phyloP scores from a whole-genome alignment of 371 early-diverging fungal species.

The Apophysomyces ossiformis region DNA sequence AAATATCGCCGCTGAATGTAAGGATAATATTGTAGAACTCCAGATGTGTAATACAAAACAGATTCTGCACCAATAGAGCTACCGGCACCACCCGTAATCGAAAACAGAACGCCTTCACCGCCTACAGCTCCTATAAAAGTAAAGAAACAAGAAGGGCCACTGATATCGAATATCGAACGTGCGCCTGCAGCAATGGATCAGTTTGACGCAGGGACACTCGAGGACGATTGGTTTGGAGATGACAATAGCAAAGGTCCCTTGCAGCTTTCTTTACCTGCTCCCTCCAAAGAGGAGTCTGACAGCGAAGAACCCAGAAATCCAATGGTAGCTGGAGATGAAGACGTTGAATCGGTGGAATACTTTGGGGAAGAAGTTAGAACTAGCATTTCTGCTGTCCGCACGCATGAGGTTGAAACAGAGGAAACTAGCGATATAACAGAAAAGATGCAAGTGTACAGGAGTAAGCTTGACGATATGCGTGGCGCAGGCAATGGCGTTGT shows the following conservation, averaged over 20 bases:
- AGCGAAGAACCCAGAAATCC: slow-evolving; percentile 52
- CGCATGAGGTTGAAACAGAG: neutral
- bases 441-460: slow-evolving; percentile 23
- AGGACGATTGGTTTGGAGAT: slow-evolving; percentile 63
- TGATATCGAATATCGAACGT: slow-evolving; percentile 26
- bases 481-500: slow-evolving; percentile 2
- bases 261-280: neutral
- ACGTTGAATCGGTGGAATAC: slow-evolving; percentile 51
- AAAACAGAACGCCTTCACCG: slow-evolving; percentile 44
- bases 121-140: slow-evolving; percentile 48
- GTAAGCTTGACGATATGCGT: slow-evolving; percentile 18
- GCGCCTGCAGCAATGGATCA: slow-evolving; percentile 49
- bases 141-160: slow-evolving; percentile 30
- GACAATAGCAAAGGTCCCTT: slow-evolving; percentile 13
- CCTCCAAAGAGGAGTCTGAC: slow-evolving; percentile 33
- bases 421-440: slow-evolving; percentile 20
- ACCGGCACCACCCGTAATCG: slow-evolving; percentile 15
- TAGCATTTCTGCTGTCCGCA: neutral
- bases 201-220: slow-evolving; percentile 51
- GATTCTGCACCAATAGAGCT: slow-evolving; percentile 16
- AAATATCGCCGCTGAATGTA: slow-evolving; percentile 42
- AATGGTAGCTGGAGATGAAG: slow-evolving; percentile 64
- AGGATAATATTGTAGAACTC: slow-evolving; percentile 13
- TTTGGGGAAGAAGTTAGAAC: slow-evolving; percentile 19
- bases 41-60: neutral